Evolutionary conservation across 805 yeast species (phyloP), one percentile per base, ranked within the genome.

Genomic region (Hyphopichia homilentoma): DNA sequence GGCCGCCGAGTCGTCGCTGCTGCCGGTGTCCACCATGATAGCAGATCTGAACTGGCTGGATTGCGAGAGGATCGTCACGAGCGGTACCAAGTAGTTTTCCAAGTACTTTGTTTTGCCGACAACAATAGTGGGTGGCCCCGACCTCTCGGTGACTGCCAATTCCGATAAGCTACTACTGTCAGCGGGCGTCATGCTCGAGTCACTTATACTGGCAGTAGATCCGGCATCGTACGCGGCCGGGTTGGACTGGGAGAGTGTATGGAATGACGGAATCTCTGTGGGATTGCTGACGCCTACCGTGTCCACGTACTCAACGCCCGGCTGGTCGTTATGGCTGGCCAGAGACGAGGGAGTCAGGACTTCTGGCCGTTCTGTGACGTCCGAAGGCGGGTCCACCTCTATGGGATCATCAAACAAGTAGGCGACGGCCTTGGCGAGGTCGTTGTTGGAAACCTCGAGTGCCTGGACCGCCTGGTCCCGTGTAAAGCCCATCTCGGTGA

Each of bases 401-500:
- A 45, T 39, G 6, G 59, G 54, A 18, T 58, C 63, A 4, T 52
- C 57, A 36, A 70, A 65, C 13, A 73, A 52, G 40, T 49, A 61
- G 14, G 43, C 48, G 33, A 57, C 48, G 23, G 62, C 62, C 20
- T 37, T 43, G 30, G 54, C 57, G 8, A 50, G 40, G 30, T 58
- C 54, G 26, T 48, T 50, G 21, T 43, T 39, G 19, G 54, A 38
- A 15, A 34, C 38, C 27, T 50, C 32, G 29, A 67, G 48, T 1
- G 79, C 79, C 13, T 51, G 55, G 5, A 39, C 35, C 4, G 72
- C 61, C 35, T 61, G 57, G 15, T 57, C 67, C 16, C 43, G 47
- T 29, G 57, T 33, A 50, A 67, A 61, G 23, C 73, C 73, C 70
- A 68, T 65, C 24, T 59, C 65, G 23, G 47, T 43, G 30, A 57